These are phyloP conservation scores for Withania somnifera DNA, from an alignment of 305 asterid genomes.

Conservation along the genomic window DNA sequence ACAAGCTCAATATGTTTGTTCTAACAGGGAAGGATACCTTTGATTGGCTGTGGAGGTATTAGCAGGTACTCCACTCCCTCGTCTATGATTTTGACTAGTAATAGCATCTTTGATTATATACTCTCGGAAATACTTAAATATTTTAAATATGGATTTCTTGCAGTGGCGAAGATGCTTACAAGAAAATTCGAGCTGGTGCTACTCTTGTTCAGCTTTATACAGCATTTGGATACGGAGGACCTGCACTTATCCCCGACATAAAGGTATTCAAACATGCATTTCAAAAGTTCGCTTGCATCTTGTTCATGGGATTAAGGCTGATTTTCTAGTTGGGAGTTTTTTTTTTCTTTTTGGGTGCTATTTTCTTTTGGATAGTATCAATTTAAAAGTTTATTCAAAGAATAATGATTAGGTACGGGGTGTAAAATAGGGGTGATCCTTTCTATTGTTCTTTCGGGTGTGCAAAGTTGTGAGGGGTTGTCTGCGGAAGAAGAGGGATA, in stretches of 20 bases:
- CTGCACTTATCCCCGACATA: conserved; percentile 82
- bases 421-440: not conserved
- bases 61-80: conserved; percentile 49
- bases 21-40: conserved; percentile 69
- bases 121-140: not conserved
- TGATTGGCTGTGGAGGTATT: conserved; percentile 91
- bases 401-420: not conserved
- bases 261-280: conserved; percentile 40
- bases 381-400: not conserved
- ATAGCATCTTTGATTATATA: not conserved
- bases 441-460: not conserved
- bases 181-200: conserved; percentile 91
- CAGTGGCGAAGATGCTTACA: conserved; percentile 96
- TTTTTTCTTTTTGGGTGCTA: not conserved
- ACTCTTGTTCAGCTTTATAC: conserved; percentile 92
- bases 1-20: not conserved
- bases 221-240: conserved; percentile 96
- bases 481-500: not conserved
- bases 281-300: not conserved
- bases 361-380: not conserved
- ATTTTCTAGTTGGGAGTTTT: not conserved
- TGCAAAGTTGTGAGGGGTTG: not conserved
- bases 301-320: not conserved
- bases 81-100: not conserved
- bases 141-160: not conserved